Evolutionary conservation across 495 filamentous ascomycete species (phyloP).

Genomic region (Amorphotheca resinae): DNA sequence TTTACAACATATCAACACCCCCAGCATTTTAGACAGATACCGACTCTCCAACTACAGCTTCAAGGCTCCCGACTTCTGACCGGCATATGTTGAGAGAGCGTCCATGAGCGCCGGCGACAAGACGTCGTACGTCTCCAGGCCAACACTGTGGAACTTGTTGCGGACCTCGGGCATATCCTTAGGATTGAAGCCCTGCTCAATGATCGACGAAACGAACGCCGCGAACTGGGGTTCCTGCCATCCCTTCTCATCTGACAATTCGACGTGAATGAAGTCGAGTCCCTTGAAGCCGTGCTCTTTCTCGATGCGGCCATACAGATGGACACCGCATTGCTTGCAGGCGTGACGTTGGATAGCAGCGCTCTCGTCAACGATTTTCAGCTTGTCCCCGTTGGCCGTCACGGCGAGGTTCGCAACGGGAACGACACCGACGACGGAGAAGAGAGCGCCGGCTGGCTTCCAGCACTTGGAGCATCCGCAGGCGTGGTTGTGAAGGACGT

Average conservation of each 20-base stretch:
- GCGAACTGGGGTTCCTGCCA: constrained; percentile 56
- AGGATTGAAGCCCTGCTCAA: constrained; percentile 48
- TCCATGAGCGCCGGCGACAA: constrained; percentile 45
- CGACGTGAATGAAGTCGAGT: constrained; percentile 48
- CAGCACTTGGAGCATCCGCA: constrained; percentile 56
- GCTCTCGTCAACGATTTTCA: constrained; percentile 35
- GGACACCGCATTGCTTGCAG: constrained; percentile 42
- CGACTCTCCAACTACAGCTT: no score
- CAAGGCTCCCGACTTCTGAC: constrained; percentile 24
- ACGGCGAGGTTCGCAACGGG: constrained; percentile 34
- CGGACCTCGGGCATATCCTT: constrained; percentile 37
- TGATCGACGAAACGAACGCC: constrained; percentile 46
- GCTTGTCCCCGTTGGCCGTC: constrained; percentile 38
- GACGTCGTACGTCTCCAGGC: constrained; percentile 44
- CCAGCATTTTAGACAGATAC: no score
- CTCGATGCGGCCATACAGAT: constrained; percentile 48
- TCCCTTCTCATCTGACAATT: constrained; percentile 40
- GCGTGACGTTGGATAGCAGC: constrained; percentile 46
- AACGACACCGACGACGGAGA: constrained; percentile 46
- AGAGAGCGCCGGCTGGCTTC: constrained; percentile 44
- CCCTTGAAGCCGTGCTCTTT: constrained; percentile 48
- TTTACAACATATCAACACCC: no score
- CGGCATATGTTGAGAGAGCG: constrained; percentile 40
- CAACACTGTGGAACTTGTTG: constrained; percentile 31
- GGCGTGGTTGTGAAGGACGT: constrained; percentile 51